phyloP scores from a whole-genome alignment of 805 yeast species.

The Tetrapisispora namnaoensis region DNA sequence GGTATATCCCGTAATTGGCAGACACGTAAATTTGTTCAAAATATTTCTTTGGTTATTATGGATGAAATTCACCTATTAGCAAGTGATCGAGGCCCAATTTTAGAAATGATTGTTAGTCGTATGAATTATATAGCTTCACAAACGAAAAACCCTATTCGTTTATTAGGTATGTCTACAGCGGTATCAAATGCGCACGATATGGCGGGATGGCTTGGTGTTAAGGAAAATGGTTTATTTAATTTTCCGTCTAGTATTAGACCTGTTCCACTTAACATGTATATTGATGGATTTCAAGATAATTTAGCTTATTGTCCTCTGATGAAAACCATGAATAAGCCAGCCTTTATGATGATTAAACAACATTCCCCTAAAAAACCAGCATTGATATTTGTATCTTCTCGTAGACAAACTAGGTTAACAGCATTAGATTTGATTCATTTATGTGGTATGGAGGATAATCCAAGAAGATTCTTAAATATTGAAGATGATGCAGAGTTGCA shows the following conservation, averaged over 20 bases:
- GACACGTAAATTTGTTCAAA: conserved; percentile 78
- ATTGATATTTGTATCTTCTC: conserved; percentile 90
- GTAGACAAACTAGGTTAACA: conserved; percentile 85
- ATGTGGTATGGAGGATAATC: conserved; percentile 52
- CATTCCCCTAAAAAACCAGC: conserved; percentile 91
- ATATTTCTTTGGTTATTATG: conserved; percentile 77
- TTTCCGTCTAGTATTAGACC: conserved; percentile 92
- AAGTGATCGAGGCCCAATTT: conserved; percentile 96
- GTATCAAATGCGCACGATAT: conserved; percentile 87
- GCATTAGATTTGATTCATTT: conserved; percentile 64
- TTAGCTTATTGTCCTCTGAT: conserved; percentile 70
- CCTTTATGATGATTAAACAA: conserved; percentile 83
- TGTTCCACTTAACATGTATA: conserved; percentile 81
- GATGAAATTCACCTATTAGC: conserved; percentile 95
- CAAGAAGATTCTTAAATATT: conserved; percentile 57
- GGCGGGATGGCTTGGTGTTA: conserved; percentile 86
- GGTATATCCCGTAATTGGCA: conserved; percentile 87
- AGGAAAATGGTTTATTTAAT: conserved; percentile 84
- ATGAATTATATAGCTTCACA: conserved; percentile 48
- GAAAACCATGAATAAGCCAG: conserved; percentile 63
- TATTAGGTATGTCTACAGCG: conserved; percentile 89
- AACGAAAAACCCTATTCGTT: conserved; percentile 79
- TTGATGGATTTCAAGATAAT: conserved; percentile 77
- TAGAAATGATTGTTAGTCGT: conserved; percentile 90
- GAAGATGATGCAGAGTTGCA: conserved; percentile 68